Evolutionary conservation across 1,139 yeast species (phyloP), one percentile per base, ranked within the genome.

Genomic region (Pneumocystis murina): DNA sequence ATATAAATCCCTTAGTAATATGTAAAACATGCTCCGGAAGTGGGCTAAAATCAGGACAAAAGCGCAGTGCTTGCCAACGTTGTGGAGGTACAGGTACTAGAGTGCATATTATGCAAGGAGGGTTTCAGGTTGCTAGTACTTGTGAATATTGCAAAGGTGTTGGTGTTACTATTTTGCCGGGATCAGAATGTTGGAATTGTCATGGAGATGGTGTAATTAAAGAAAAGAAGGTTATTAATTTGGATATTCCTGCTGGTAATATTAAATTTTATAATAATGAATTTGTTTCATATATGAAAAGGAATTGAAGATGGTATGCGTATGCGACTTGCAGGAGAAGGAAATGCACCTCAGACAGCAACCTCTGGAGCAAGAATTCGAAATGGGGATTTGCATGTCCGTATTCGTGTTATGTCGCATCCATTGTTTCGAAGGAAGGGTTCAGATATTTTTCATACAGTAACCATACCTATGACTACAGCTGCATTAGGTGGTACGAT

Each of bases 11-110:
- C 0, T 79, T 87, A 59, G 94, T 85, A 67, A 80, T 84, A 61
- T 92, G 99, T 77, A 75, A 77, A 16, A 80, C 91, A 0, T 92
- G 99, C 77, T 75, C 80, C 54, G 97, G 97, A 7, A 77, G 86
- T 35, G 99, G 99, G 2, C 75, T 92, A 75, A 88, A 91, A 73
- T 72, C 79, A 6, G 94, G 94, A 30, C 85, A 84, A 67, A 80
- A 83, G 73, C 87, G 88, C 73, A 77, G 84, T 24, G 87, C 95
- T 0, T 92, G 98, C 79, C 78, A 83, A 1, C 77, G 88, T 2
- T 92, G 99, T 78, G 91, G 90, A 65, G 99, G 99, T 65, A 82
- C 96, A 0, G 99, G 99, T 8, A 86, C 91, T 61, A 83, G 87
- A 33, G 87, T 91, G 30, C 97, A 91, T 71, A 78, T 83, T 64